A percentile compares a stretch with the other conserved stretches of the same genome.
Conservation (phyloP, 2,329 filamentous ascomycete genomes). For the Huntiella moniliformis region DNA sequence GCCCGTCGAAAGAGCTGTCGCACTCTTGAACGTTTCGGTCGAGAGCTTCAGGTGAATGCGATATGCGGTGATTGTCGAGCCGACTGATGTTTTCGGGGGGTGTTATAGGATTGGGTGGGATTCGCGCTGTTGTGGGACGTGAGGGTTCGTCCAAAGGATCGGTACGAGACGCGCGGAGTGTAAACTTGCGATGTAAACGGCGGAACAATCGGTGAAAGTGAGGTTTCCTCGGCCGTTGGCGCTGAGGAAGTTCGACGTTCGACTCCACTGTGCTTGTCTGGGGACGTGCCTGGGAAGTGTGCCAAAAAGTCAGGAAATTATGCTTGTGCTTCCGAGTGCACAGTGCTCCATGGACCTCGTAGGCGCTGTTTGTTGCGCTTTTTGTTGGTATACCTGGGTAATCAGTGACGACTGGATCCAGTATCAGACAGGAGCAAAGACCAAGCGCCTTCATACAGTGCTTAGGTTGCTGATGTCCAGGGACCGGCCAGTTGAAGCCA, state of each 20-base stretch:
- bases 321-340: conserved; percentile 1
- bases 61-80: neutral
- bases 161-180: conserved; percentile 8
- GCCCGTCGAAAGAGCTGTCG: neutral
- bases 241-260: conserved; percentile 4
- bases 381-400: neutral
- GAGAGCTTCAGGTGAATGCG: neutral
- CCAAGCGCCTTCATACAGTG: too few species aligned
- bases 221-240: conserved; percentile 5
- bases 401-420: too few species aligned
- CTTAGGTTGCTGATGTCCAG: too few species aligned
- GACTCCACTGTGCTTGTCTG: conserved; percentile 8
- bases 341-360: neutral
- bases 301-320: neutral
- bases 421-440: too few species aligned
- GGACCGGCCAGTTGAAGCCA: too few species aligned
- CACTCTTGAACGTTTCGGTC: conserved; percentile 1
- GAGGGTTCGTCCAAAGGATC: conserved; percentile 1
- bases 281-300: neutral
- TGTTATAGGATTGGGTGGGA: neutral
- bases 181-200: conserved; percentile 6
- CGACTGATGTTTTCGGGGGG: neutral
- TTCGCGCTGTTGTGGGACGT: neutral
- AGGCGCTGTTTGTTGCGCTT: neutral
- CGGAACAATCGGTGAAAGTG: conserved; percentile 8